Base-by-base conservation (phyloP, 2,329 filamentous ascomycete species). In the Colletotrichum cordylinicola region DNA sequence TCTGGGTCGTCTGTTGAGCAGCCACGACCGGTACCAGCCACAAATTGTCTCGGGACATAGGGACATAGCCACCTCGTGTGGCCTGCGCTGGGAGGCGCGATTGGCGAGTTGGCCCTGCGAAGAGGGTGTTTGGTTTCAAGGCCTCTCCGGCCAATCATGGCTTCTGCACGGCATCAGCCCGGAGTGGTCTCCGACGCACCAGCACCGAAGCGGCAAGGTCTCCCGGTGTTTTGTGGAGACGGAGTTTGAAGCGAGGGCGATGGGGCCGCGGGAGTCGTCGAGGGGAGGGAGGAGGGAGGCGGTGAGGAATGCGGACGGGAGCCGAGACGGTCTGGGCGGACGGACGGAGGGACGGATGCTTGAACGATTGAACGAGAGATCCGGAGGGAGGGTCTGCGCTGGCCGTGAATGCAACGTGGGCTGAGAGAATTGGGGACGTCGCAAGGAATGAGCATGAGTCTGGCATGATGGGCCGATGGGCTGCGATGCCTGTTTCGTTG, bases 121-220 rank as follows among this genome's bases (percentile, higher is more conserved):
- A 33, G 74, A 64, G 52, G 48, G 58, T 75, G 65, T 66, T 70
- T 55, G 37, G 60, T 60, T 70, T 39, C 66, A 55, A 56, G 60
- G 55, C n/a, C 8, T 6, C 12, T 16, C 48, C 61, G 48, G 55
- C 74, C 74, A 76, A 76, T 75, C 60, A 70, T 33, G 31, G 52
- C 24, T 29, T 52, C 62, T 65, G 60, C 60, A 43, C 29, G 31
- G 8, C n/a, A 18, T 55, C 29, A n/a, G 16, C 31, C 37, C 70
- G 74, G 71, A 76, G 65, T n/a, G 21, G 48, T 76, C 74, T 70
- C 74, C 71, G 70, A 76, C 71, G 18, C 71, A 70, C 74, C 72
- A 76, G 61, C 27, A 74, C 74, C 37, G 60, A 76, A 75, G 66
- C 60, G 72, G 74, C 65, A 76, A 73, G 70, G 43, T 58, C 64